A percentile compares a stretch with the other conserved stretches of the same genome.
These are phyloP conservation scores for Toxicodendron radicans DNA, from an alignment of 345 rosid genomes.

Conservation along the genomic window DNA sequence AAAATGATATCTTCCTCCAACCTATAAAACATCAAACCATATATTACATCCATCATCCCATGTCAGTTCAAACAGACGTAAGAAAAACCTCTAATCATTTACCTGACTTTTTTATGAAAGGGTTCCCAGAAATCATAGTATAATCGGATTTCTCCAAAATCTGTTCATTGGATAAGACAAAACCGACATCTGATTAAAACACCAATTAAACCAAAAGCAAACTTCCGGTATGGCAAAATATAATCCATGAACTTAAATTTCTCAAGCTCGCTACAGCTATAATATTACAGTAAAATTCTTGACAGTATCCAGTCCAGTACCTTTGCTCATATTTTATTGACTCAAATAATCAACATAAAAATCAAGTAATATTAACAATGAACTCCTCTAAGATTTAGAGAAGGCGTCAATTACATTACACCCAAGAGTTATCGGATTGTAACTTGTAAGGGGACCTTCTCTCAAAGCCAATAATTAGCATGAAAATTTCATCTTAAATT, in stretches of 20 bases:
- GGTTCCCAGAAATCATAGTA: constrained; percentile 82
- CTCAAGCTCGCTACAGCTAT: not conserved
- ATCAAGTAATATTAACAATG: too few species aligned
- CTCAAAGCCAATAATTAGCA: too few species aligned
- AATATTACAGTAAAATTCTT: not conserved
- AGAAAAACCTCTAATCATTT: constrained; percentile 11
- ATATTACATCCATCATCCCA: constrained; percentile 15
- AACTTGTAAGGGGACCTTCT: too few species aligned
- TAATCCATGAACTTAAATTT: not conserved
- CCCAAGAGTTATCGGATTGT: too few species aligned
- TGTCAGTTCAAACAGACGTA: not conserved
- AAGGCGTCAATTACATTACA: too few species aligned
- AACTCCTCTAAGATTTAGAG: too few species aligned
- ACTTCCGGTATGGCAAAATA: not conserved
- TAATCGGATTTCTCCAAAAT: constrained; percentile 88
- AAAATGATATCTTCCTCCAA: constrained; percentile 96
- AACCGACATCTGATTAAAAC: not conserved
- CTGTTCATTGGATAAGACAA: constrained; percentile 41
- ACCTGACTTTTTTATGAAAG: constrained; percentile 93
- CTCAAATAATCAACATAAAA: not conserved
- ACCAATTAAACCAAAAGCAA: not conserved
- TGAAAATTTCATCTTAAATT: too few species aligned
- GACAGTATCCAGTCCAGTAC: not conserved
- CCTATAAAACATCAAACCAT: constrained; percentile 42
- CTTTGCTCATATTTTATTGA: not conserved